A percentile compares a stretch with the other conserved stretches of the same genome.
Conservation (phyloP, 2,329 filamentous ascomycete species). For the Pseudocercospora macadamiae region DNA sequence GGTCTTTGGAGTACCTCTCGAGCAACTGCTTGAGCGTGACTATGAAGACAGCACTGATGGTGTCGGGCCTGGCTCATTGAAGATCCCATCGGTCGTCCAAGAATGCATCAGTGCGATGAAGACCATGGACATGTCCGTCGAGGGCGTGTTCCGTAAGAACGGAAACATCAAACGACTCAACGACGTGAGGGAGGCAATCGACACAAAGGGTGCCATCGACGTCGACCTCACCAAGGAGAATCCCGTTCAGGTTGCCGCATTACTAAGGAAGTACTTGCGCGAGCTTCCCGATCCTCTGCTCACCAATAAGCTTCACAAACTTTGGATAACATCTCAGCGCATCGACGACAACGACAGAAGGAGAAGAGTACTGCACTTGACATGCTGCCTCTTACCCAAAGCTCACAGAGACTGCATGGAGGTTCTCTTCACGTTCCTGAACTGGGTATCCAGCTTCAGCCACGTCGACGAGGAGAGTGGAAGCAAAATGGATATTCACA, state of each 20-base stretch:
- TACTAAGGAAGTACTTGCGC: slow-evolving; percentile 92
- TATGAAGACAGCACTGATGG: slow-evolving; percentile 98
- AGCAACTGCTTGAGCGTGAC: slow-evolving; percentile 86
- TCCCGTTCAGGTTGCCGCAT: slow-evolving; percentile 88
- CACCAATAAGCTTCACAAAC: slow-evolving; percentile 88
- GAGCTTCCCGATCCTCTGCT: slow-evolving; percentile 93
- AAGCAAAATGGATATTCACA: slow-evolving; percentile 99
- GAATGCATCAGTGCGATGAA: slow-evolving; percentile 93
- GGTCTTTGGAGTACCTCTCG: slow-evolving; percentile 86
- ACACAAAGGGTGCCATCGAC: slow-evolving; percentile 79
- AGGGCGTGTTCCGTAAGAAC: slow-evolving; percentile 98
- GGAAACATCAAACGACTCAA: slow-evolving; percentile 95
- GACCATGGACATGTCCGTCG: slow-evolving; percentile 98
- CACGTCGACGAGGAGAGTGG: slow-evolving; percentile 96
- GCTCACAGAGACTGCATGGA: slow-evolving; percentile 91
- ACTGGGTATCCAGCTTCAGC: slow-evolving; percentile 96
- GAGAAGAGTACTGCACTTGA: slow-evolving; percentile 82
- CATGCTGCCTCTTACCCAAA: slow-evolving; percentile 91
- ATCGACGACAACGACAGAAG: slow-evolving; percentile 80
- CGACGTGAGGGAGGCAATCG: slow-evolving; percentile 82
- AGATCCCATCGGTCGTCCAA: slow-evolving; percentile 92
- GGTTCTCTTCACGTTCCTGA: slow-evolving; percentile 92
- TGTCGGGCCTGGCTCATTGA: slow-evolving; percentile 85
- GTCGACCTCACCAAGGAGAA: slow-evolving; percentile 86
- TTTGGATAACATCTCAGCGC: slow-evolving; percentile 88